Base-by-base conservation (phyloP, 179 eudicot species). In the Beta lomatogona region DNA sequence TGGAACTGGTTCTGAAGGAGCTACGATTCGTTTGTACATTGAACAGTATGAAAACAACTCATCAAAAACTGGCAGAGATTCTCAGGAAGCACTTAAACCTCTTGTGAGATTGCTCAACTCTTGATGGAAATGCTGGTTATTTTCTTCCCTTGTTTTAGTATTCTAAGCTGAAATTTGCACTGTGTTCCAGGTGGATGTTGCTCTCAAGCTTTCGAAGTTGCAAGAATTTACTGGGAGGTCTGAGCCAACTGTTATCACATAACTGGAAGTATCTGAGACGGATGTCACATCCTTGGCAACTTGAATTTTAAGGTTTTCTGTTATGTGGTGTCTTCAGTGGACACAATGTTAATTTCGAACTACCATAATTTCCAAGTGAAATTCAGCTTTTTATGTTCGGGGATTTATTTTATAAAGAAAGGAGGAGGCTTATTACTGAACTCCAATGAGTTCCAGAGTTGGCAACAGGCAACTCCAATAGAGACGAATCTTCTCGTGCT, bases 1-100 rank as follows among this genome's bases (percentile, higher is more conserved):
- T 78, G 99, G 99, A 88, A 95, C 99, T 79, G 98, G 99, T 50
- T 95, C 99, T 66, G 99, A 92, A 85, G 99, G 99, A 57, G 98
- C 99, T 58, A 95, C 99, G 53, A 88, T 94, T 80, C 97, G 99
- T 83, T 88, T 95, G 14, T 93, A 95, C 90, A 94, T 95, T 22
- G 99, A 95, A 81, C 99, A 95, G 81, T 95, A 93, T 71, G 99
- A 86, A 85, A 93, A 89, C 78, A 97, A 94, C 86, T 75, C 98
- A 41, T 83, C 94, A 64, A 94, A 92, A 82, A 94, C 66, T 7
- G 92, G 99, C 68, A 89, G 98, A 82, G 99, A 95, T 55, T 94
- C 99, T 67, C 93, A 90, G 83, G 99, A 95, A 11, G 98, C 96
- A 72, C 99, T 95, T 57, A 87, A 91, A 85, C 94, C 99, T 61